phyloP scores from a whole-genome alignment of 768 basidiomycete species.

The Russula vinacea region DNA sequence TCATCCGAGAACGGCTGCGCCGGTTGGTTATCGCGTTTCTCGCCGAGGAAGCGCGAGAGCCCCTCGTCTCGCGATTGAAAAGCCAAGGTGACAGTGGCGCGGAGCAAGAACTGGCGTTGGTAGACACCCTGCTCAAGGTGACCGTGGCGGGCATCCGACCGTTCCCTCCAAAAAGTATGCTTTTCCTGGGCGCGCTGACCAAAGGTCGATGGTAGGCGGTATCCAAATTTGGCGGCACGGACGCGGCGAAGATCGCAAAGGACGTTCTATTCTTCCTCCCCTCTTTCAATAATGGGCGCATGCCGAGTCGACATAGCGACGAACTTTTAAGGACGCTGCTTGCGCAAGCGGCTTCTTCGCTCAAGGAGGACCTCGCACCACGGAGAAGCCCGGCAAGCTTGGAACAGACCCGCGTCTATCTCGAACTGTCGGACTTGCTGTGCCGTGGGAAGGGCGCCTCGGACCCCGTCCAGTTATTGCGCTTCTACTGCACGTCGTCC shows the following conservation, averaged over 20 bases:
- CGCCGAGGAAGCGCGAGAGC: conserved; percentile 47
- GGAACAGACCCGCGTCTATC: conserved; percentile 41
- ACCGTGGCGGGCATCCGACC: conserved; percentile 23
- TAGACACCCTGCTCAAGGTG: conserved; percentile 51
- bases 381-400: conserved; percentile 37
- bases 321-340: conserved; percentile 44
- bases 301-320: conserved; percentile 39
- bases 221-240: conserved; percentile 41
- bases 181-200: conserved; percentile 6
- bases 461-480: conserved; percentile 47
- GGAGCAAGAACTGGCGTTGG: conserved; percentile 47
- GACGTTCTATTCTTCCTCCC: conserved; percentile 52
- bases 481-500: conserved; percentile 47
- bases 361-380: conserved; percentile 36
- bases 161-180: too few relatives aligned
- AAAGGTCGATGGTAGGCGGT: conserved; percentile 43
- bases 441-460: conserved; percentile 44
- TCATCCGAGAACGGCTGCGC: conserved; percentile 54
- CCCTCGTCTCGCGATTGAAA: conserved; percentile 46
- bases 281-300: conserved; percentile 38
- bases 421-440: conserved; percentile 47
- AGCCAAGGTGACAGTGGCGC: conserved; percentile 42
- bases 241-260: conserved; percentile 49
- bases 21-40: conserved; percentile 60
- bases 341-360: conserved; percentile 37